Percentiles rank a stretch among this genome's conserved stretches.
Evolutionary conservation across 257 asterid genomes (phyloP).

Genomic region (Euphrasia confusa): DNA sequence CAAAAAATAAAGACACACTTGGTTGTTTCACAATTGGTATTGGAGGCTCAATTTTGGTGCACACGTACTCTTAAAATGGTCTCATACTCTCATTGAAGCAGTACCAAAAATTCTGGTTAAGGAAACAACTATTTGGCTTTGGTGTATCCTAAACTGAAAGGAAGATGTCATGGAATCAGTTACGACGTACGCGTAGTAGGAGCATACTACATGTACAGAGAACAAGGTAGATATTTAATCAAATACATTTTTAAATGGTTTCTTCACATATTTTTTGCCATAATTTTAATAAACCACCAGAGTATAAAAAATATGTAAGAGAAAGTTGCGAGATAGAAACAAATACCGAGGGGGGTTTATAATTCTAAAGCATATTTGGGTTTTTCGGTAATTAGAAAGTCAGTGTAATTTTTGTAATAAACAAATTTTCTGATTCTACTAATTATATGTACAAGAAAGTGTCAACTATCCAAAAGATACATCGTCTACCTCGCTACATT

Average conservation of each 20-base stretch:
- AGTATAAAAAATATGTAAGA: too few relatives aligned
- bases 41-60: background rate
- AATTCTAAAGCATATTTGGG: background rate
- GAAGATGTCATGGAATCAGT: background rate
- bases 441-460: too few relatives aligned
- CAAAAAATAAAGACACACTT: background rate
- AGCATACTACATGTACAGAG: background rate
- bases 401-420: too few relatives aligned
- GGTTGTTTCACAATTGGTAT: background rate
- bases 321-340: background rate
- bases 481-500: background rate
- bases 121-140: background rate
- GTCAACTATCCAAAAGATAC: slow-evolving; percentile 12
- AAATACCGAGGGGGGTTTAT: background rate
- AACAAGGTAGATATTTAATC: background rate
- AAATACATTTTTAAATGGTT: background rate
- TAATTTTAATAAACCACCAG: too few relatives aligned
- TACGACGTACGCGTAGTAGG: too few relatives aligned
- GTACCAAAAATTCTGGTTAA: background rate
- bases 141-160: background rate
- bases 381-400: too few relatives aligned
- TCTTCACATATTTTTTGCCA: background rate
- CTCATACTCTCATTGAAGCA: background rate
- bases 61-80: slow-evolving; percentile 1
- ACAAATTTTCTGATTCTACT: too few relatives aligned